Conservation (phyloP, 805 yeast species). For the Yarrowia sp. region DNA sequence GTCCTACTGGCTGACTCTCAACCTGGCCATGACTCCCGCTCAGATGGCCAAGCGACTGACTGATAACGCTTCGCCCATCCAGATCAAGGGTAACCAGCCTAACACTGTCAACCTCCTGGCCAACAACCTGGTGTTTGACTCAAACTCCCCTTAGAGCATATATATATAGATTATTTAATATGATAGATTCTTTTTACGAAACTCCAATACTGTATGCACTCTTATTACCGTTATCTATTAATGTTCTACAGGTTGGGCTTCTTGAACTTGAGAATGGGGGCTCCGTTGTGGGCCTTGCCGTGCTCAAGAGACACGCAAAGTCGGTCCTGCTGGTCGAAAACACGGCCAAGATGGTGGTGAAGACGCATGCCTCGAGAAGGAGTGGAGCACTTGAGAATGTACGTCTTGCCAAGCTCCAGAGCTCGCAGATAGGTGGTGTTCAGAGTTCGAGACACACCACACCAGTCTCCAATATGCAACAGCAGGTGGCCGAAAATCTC, state of each 20-base stretch:
- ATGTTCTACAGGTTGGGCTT: slow-evolving; percentile 1
- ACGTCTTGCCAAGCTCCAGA: slow-evolving; percentile 8
- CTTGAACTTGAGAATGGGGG: slow-evolving; percentile 9
- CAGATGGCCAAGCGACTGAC: slow-evolving; percentile 30
- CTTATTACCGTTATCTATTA: background rate
- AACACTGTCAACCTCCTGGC: slow-evolving; percentile 33
- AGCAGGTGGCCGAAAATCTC: slow-evolving; percentile 20
- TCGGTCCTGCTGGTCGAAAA: slow-evolving; percentile 20
- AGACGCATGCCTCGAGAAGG: slow-evolving; percentile 25
- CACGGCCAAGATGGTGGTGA: slow-evolving; percentile 20
- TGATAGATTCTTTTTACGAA: background rate
- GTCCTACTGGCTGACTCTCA: slow-evolving; percentile 82
- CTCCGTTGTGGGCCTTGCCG: slow-evolving; percentile 20
- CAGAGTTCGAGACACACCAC: slow-evolving; percentile 23
- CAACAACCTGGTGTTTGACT: slow-evolving; percentile 30
- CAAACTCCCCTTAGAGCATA: slow-evolving; percentile 16
- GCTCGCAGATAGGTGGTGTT: slow-evolving; percentile 24
- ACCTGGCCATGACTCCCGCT: slow-evolving; percentile 51
- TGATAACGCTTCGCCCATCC: slow-evolving; percentile 29
- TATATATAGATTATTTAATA: slow-evolving; percentile 20
- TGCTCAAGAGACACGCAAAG: slow-evolving; percentile 21
- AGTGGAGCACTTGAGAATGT: slow-evolving; percentile 13
- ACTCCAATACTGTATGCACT: background rate
- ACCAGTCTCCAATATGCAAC: slow-evolving; percentile 22
- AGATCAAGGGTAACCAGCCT: slow-evolving; percentile 27